Evolutionary conservation across 176 grass and related monocot genomes (phyloP), one percentile per base, ranked within the genome.

Genomic region (Carex parvula): DNA sequence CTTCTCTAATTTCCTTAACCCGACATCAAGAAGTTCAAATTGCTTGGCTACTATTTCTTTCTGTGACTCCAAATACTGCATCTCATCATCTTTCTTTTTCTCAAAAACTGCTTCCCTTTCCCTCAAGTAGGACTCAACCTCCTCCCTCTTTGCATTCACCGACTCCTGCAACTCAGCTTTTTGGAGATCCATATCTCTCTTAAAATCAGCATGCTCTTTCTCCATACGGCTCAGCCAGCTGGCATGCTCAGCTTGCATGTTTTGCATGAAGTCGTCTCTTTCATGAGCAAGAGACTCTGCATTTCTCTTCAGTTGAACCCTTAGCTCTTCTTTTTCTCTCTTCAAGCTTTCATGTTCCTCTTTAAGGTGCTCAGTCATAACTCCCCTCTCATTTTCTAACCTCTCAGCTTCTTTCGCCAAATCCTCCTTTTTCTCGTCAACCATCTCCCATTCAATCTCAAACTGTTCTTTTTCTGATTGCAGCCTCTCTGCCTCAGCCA

Each of bases 381-480:
- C 55, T 86, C 80, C 87, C 88, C 89, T 87, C 67, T 94, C 96
- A 83, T 89, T 88, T 62, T 88, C 90, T 81, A 95, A 87, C 82
- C 63, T 86, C 37, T 64, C 91, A 41, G 83, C 70, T 83, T 95
- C 93, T 85, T 90, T 95, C 65, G 82, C 67, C 60, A 99, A 79
- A 59, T 92, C 89, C 44, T 95, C 91, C 57, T 89, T 94, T 63
- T 95, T 99, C 87, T 95, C 96, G 64, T 99, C 96, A 78, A 95
- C 87, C 32, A 90, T 63, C 26, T 99, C 96, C 96, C 96, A 99
- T 80, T 99, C 93, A 85, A 88, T 88, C 70, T 99, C 96, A 86
- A 99, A 99, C 48, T 88, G 89, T 87, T 99, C 93, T 48, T 95
- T 99, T 87, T 99, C 96, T 76, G 88, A 81, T 86, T 90, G 91